Base-by-base conservation (phyloP, 495 filamentous ascomycete species). In the Umbilicaria muhlenbergii region DNA sequence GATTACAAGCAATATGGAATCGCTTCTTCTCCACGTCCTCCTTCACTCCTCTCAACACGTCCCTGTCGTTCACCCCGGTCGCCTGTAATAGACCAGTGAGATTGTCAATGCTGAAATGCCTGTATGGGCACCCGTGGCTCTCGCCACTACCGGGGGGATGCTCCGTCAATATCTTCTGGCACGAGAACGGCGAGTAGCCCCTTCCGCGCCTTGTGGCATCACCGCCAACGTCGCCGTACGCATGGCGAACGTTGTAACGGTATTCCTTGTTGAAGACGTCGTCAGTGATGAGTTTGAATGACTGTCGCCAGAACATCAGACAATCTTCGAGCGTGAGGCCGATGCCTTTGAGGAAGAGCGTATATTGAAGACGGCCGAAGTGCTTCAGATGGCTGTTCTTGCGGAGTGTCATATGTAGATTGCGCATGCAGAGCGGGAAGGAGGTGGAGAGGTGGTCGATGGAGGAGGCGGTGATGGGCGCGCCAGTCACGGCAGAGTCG, bases 181-280 rank as follows among this genome's bases (percentile, higher is more conserved):
- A 99, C 13, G 81, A 86, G 51, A 84, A 86, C 0, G 92, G 87
- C 36, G 78, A 80, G 55, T 94, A 94, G 39, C 91, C 87, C 34
- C 80, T 73, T 32, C 83, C 80, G 21, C 87, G 76, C 19, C 87
- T 71, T 54, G 87, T 92, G 16, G 78, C 72, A 63, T 96, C 91
- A 39, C 93, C 89, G 45, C 92, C 92, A 0, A 95, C 88, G 53
- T 95, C 88, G 45, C 88, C 88, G 63, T 96, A 99, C 5, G 71
- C 62, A 69, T 96, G 88, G 5, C 88, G 83, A 47, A 95, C 72
- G 58, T 96, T 96, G 70, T 99, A 99, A 34, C 83, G 78, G 66
- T 96, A 95, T 53, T 94, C 84, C 44, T 93, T 94, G 56, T 87
- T 87, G 73, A 92, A 94, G 14, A 70, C 75, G 58, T 96, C 92